Evolutionary conservation across 768 basidiomycete species (phyloP), one percentile per base, ranked within the genome.

Genomic region (Tylopilus felleus): DNA sequence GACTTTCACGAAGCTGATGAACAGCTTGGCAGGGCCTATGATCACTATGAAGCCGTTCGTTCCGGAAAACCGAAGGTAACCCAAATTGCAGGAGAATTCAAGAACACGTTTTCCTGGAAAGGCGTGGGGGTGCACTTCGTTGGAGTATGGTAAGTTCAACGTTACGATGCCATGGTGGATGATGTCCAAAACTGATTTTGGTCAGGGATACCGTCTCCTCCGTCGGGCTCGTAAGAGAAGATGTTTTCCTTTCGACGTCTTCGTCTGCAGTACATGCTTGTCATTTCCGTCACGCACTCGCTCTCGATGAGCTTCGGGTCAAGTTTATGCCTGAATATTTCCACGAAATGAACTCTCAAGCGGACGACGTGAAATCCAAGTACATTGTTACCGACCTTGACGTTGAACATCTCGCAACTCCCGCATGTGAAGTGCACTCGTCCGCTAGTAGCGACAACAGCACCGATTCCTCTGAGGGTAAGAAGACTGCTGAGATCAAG

Each of bases 101-200:
- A 77, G 65, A 68, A 68, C 23, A 71, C 75, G 0, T 78, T 77
- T 8, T 51, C 31, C 4, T 33, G 41, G 50, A 4, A 27, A 10
- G 50, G 23, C 13, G 1, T 50, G 12, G 27, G 33, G 28, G 42
- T 36, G 2, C 50, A 51, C 17, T 51, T 51, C 17, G 19, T 51
- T 12, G 49, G 49, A 42, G 49, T 42, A 5, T 51, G 49, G 49
- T 51, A 25, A 25, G 6, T 14, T 13, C 5, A 9, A 3, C 19
- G 14, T 14, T n/a, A 19, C 14, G 6, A 4, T 19, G 10, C 4
- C 5, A 19, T 16, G 2, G 5, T 35, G 23, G 29, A 19, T 8
- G 4, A 23, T 28, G 19, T 10, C 1, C 1, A 5, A 9, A 6
- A 5, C 31, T 51, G 7, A 33, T 23, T 8, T 35, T 9, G 8